Conservation (phyloP, 345 rosid genomes). For the Salix purpurea region DNA sequence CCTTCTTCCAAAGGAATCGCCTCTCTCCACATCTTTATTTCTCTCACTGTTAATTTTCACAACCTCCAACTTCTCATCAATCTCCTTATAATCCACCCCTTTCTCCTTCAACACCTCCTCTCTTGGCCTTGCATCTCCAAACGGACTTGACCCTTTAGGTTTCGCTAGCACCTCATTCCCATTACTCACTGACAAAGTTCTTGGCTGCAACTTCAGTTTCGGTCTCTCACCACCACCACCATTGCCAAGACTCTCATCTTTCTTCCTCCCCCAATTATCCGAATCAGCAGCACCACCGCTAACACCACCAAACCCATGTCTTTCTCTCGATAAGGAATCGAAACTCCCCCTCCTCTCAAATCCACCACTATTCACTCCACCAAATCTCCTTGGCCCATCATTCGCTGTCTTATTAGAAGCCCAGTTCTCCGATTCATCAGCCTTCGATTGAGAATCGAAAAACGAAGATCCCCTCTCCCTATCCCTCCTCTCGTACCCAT, state of each 20-base stretch:
- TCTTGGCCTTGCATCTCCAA: conserved; percentile 91
- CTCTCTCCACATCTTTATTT: conserved; percentile 38
- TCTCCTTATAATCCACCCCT: conserved; percentile 88
- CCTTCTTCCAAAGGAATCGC: conserved; percentile 34
- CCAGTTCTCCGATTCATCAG: conserved; percentile 89
- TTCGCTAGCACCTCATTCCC: conserved; percentile 33
- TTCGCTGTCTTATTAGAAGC: conserved; percentile 45
- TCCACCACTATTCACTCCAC: conserved; percentile 15
- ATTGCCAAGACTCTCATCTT: conserved; percentile 39
- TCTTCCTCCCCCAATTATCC: conserved; percentile 74
- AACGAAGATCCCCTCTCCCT: conserved; percentile 42
- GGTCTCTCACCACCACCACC: conserved; percentile 45
- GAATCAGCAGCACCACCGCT: conserved; percentile 39
- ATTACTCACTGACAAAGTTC: conserved; percentile 42
- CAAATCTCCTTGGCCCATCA: conserved; percentile 37
- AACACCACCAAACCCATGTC: conserved; percentile 32
- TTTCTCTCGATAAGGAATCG: conserved; percentile 57
- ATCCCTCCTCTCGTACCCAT: conserved; percentile 33
- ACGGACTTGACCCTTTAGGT: conserved; percentile 66
- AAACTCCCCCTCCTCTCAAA: conserved; percentile 66
- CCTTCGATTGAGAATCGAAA: conserved; percentile 71
- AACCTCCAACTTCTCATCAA: conserved; percentile 76
- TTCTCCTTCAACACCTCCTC: conserved; percentile 93
- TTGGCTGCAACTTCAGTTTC: conserved; percentile 73
- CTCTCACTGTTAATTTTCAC: conserved; percentile 36